Percentiles rank a stretch among this genome's conserved stretches.
phyloP scores from a whole-genome alignment of 2,329 filamentous ascomycete species.

The Microdochium bolleyi region DNA sequence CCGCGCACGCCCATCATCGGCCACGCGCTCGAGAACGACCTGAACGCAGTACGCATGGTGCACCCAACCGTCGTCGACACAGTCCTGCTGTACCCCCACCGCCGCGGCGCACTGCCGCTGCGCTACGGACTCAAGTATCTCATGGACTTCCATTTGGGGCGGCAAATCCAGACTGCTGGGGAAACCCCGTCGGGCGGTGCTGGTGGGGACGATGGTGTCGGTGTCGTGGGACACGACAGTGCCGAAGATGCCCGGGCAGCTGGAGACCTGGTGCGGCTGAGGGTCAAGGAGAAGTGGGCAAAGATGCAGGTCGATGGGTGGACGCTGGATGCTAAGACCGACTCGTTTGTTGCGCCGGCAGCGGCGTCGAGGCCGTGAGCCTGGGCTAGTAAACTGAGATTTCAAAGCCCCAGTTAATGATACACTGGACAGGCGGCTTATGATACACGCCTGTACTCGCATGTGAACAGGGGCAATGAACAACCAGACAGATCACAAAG shows the following conservation, averaged over 20 bases:
- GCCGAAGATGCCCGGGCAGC: constrained; percentile 86
- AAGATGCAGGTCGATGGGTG: constrained; percentile 60
- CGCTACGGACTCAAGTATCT: constrained; percentile 73
- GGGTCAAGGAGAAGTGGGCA: constrained; percentile 64
- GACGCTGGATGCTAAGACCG: constrained; percentile 37
- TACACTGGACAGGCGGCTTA: too few relatives aligned
- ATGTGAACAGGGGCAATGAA: neutral
- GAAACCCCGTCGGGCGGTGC: constrained; percentile 28
- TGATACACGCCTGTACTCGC: too few relatives aligned
- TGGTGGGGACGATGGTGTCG: constrained; percentile 26
- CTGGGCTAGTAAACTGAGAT: neutral
- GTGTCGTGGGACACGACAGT: constrained; percentile 71
- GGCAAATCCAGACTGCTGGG: constrained; percentile 62
- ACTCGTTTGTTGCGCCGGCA: constrained; percentile 12
- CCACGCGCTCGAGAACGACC: constrained; percentile 91
- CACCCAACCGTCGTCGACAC: constrained; percentile 85
- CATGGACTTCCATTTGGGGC: constrained; percentile 59
- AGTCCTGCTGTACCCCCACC: constrained; percentile 74
- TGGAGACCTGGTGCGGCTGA: constrained; percentile 72
- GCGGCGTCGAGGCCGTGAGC: constrained; percentile 9
- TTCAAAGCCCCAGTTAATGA: too few relatives aligned
- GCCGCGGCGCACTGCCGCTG: constrained; percentile 59
- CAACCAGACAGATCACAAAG: too few relatives aligned
- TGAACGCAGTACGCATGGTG: constrained; percentile 77
- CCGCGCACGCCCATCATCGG: constrained; percentile 80